Conservation (phyloP, 805 yeast genomes). For the Wickerhamomyces queroliae region DNA sequence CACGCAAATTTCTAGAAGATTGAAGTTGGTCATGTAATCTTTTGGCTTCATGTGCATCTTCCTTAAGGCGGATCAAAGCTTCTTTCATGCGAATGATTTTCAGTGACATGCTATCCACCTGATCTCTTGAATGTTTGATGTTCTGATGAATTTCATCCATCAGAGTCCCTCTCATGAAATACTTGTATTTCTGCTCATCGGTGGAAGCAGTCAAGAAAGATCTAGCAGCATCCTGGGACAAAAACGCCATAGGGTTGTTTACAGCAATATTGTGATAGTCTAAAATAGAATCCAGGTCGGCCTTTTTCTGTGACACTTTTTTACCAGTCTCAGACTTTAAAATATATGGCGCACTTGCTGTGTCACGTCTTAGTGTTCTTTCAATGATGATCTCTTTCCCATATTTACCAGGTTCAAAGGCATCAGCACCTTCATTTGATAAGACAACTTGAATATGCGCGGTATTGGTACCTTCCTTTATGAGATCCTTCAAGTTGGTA, state of each 20-base stretch:
- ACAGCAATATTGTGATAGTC: constrained; percentile 71
- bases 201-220: constrained; percentile 78
- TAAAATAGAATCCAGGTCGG: constrained; percentile 61
- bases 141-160: constrained; percentile 60
- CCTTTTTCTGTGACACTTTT: constrained; percentile 53
- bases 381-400: constrained; percentile 71
- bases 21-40: constrained; percentile 32
- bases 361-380: constrained; percentile 52
- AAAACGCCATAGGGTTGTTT: constrained; percentile 85
- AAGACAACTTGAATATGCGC: constrained; percentile 64
- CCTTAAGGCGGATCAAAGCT: constrained; percentile 32
- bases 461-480: constrained; percentile 69
- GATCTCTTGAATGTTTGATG: constrained; percentile 34
- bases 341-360: constrained; percentile 43
- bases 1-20: constrained; percentile 34
- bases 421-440: constrained; percentile 59
- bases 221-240: constrained; percentile 92
- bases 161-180: constrained; percentile 77
- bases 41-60: constrained; percentile 36
- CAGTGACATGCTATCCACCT: constrained; percentile 30
- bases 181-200: constrained; percentile 63
- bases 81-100: constrained; percentile 34
- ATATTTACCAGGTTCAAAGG: constrained; percentile 55
- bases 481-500: constrained; percentile 56
- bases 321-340: constrained; percentile 48